Evolutionary conservation across 2,329 filamentous ascomycete genomes (phyloP).

Genomic region (Diplodia scrobiculata): DNA sequence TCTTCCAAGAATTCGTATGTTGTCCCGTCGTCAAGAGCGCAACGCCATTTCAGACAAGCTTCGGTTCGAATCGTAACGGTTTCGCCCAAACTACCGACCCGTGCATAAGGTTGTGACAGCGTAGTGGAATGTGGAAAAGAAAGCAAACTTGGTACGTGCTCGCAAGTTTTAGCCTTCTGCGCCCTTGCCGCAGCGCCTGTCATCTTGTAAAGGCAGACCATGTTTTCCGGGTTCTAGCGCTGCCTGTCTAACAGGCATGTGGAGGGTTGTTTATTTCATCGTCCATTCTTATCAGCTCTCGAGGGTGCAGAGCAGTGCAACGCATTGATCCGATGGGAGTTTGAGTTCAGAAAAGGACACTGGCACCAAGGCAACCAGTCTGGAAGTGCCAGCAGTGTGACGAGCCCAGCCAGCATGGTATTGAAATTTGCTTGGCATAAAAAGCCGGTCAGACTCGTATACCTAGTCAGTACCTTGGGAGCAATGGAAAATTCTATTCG

Average conservation of each 20-base stretch:
- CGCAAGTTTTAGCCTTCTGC: background rate
- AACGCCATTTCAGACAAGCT: background rate
- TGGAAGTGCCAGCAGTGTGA: background rate
- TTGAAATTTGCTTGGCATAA: background rate
- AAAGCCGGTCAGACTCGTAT: background rate
- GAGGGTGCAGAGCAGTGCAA: background rate
- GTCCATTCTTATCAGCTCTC: background rate
- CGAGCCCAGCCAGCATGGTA: background rate
- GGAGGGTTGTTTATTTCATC: background rate
- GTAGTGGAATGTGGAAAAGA: background rate
- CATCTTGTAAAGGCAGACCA: background rate
- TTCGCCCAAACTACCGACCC: background rate
- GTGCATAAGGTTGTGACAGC: background rate
- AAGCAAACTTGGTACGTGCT: background rate
- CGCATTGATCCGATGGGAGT: background rate
- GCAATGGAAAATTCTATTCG: background rate
- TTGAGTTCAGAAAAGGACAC: background rate
- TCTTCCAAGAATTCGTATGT: background rate
- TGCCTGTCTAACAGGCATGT: background rate
- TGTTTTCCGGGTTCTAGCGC: background rate
- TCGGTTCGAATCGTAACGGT: background rate
- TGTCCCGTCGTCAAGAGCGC: background rate
- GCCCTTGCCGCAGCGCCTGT: background rate
- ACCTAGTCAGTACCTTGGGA: background rate
- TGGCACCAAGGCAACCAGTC: background rate